A percentile compares a stretch with the other conserved stretches of the same genome.
Conservation (phyloP, 805 yeast species). For the Gaillardinia entomophila region DNA sequence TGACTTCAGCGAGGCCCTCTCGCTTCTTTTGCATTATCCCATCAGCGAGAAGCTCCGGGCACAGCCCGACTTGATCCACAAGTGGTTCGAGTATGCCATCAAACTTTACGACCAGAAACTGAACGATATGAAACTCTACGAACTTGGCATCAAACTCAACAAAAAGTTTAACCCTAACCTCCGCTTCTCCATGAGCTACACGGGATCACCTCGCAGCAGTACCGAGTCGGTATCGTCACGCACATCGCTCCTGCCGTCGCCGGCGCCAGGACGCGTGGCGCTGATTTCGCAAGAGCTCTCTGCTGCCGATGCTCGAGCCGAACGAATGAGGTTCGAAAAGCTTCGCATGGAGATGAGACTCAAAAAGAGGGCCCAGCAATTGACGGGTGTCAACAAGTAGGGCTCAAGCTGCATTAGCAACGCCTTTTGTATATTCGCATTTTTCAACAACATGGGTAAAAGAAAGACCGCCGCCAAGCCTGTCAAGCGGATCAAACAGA, state of each 20-base stretch:
- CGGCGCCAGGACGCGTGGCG: constrained; percentile 1
- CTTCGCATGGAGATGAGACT: constrained; percentile 41
- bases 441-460: constrained; percentile 67
- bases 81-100: constrained; percentile 28
- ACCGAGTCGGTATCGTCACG: constrained; percentile 11
- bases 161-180: constrained; percentile 33
- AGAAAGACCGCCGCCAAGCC: constrained; percentile 84
- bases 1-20: constrained; percentile 49
- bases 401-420: too few relatives aligned
- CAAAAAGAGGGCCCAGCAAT: constrained; percentile 33
- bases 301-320: constrained; percentile 18
- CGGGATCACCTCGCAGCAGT: constrained; percentile 13
- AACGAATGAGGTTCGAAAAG: constrained; percentile 40
- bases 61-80: constrained; percentile 14
- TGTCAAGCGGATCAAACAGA: constrained; percentile 69
- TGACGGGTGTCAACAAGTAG: too few relatives aligned
- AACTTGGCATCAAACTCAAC: constrained; percentile 36
- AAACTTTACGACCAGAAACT: constrained; percentile 26
- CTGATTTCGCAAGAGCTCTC: constrained; percentile 1
- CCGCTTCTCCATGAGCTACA: constrained; percentile 17
- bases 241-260: constrained; percentile 2
- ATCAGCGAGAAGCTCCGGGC: constrained; percentile 11
- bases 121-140: constrained; percentile 33
- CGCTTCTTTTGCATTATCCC: constrained; percentile 47
- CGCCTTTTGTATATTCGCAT: too few relatives aligned